Evolutionary conservation across 495 filamentous ascomycete genomes (phyloP).

Genomic region (Cladorrhinum samala): DNA sequence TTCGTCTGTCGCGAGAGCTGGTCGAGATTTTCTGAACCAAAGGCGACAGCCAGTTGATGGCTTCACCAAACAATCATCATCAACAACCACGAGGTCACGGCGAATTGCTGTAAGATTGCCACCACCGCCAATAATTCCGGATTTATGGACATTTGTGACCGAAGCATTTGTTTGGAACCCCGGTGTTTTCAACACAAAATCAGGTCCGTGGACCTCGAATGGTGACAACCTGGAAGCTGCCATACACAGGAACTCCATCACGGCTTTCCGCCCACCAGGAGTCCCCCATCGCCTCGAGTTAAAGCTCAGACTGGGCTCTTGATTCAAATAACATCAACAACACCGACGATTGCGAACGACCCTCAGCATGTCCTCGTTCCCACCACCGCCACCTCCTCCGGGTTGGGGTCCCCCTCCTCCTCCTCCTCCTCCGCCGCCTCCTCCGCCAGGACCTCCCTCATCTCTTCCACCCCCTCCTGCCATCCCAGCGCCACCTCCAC

Average conservation of each 20-base stretch:
- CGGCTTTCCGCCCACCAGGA: too few species aligned
- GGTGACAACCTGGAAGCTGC: too few species aligned
- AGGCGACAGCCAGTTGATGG: slow-evolving; percentile 22
- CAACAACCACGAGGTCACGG: slow-evolving; percentile 12
- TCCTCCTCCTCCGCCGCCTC: slow-evolving; percentile 58
- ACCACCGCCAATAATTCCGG: neutral
- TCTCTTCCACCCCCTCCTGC: slow-evolving; percentile 63
- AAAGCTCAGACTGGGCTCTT: slow-evolving; percentile 7
- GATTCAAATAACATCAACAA: slow-evolving; percentile 6
- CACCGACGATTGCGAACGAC: too few species aligned
- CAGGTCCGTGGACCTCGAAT: too few species aligned
- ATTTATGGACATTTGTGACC: slow-evolving; percentile 12
- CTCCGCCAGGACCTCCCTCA: slow-evolving; percentile 69
- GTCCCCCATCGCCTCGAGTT: neutral
- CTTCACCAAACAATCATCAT: slow-evolving; percentile 17
- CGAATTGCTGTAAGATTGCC: slow-evolving; percentile 12
- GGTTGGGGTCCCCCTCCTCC: slow-evolving; percentile 47
- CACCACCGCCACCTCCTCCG: slow-evolving; percentile 54
- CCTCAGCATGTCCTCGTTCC: slow-evolving; percentile 62
- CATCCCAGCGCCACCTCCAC: slow-evolving; percentile 75
- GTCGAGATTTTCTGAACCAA: slow-evolving; percentile 21
- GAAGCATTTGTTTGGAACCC: neutral
- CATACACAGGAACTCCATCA: neutral
- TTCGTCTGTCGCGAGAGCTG: slow-evolving; percentile 16
- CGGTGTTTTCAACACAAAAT: too few species aligned